Evolutionary conservation across 768 basidiomycete genomes (phyloP).

Genomic region (Leccinellum albellum): DNA sequence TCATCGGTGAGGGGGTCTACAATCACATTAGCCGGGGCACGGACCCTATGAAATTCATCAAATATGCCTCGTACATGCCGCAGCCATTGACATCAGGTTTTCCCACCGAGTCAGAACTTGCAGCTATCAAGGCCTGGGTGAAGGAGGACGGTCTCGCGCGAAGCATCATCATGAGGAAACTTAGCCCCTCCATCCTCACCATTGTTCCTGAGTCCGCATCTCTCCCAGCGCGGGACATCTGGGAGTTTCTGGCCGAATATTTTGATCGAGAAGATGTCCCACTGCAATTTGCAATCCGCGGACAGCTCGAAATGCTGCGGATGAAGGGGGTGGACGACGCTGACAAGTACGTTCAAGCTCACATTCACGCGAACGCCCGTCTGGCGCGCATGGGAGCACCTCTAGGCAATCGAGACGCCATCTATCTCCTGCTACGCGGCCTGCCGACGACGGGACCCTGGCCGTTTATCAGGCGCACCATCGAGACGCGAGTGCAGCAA

Average conservation of each 20-base stretch:
- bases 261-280: not conserved
- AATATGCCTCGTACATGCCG: not conserved
- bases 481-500: not conserved
- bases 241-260: not conserved
- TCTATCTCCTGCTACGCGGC: not conserved
- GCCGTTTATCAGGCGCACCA: not conserved
- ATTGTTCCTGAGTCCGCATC: not conserved
- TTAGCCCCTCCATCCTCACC: not conserved
- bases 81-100: no score
- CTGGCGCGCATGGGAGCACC: not conserved
- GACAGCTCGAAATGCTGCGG: not conserved
- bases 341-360: not conserved
- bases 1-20: not conserved
- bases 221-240: not conserved
- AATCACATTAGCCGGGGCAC: not conserved
- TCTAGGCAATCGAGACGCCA: not conserved
- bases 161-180: not conserved
- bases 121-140: not conserved
- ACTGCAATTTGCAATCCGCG: not conserved
- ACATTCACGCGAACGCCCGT: not conserved
- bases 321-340: not conserved
- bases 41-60: not conserved
- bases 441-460: not conserved
- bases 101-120: not conserved
- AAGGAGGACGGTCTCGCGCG: not conserved